Evolutionary conservation across 345 rosid species (phyloP).

Genomic region (Lepidium aucheri): DNA sequence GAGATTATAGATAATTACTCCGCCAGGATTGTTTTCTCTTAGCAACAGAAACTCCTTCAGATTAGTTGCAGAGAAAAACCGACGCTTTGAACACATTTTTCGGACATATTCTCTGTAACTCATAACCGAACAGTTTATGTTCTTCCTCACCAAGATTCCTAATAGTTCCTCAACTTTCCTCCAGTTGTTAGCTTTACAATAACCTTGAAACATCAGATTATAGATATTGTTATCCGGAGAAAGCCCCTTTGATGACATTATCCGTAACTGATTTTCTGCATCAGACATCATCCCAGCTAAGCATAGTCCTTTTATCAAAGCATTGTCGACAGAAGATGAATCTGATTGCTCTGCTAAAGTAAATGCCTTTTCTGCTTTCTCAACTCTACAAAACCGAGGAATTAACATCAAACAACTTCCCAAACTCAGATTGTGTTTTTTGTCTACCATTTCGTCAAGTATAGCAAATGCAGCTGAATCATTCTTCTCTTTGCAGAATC

Average conservation of each 20-base stretch:
- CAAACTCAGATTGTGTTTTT: conserved; percentile 27
- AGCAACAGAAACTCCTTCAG: conserved; percentile 50
- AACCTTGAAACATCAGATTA: conserved; percentile 37
- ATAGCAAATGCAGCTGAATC: conserved; percentile 32
- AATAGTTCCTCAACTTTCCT: conserved; percentile 39
- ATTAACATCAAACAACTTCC: conserved; percentile 38
- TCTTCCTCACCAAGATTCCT: conserved; percentile 40
- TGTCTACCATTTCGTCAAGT: conserved; percentile 32
- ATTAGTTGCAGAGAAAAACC: conserved; percentile 31
- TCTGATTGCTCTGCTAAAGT: conserved; percentile 27
- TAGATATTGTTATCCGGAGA: conserved; percentile 29
- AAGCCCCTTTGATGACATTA: conserved; percentile 32
- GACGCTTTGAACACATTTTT: conserved; percentile 42
- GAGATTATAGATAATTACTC: conserved; percentile 41
- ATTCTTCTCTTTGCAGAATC: conserved; percentile 41
- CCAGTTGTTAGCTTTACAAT: conserved; percentile 36
- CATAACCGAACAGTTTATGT: conserved; percentile 31
- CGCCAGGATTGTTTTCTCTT: conserved; percentile 24
- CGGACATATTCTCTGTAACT: conserved; percentile 43
- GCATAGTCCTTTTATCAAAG: conserved; percentile 47
- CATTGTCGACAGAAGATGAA: conserved; percentile 27
- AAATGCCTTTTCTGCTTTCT: conserved; percentile 31
- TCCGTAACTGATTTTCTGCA: conserved; percentile 36
- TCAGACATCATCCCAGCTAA: conserved; percentile 39
- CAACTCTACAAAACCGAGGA: conserved; percentile 42